Evolutionary conservation across 2,329 filamentous ascomycete genomes (phyloP).

Genomic region (Alternaria arborescens): DNA sequence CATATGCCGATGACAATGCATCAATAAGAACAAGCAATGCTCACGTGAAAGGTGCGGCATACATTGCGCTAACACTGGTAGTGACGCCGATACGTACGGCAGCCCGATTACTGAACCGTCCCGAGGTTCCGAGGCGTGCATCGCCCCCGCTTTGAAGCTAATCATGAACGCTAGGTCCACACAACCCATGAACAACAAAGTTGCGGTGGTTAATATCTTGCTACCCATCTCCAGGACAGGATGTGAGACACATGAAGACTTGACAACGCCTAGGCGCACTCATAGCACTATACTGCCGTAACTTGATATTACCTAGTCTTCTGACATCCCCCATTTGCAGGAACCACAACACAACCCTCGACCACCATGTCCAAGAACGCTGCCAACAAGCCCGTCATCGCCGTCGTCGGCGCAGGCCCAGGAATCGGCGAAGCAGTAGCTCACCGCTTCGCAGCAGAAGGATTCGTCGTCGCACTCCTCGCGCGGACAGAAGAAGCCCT

Average conservation of each 20-base stretch:
- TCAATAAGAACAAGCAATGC: neutral
- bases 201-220: neutral
- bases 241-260: neutral
- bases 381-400: conserved; percentile 25
- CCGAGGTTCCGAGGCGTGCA: neutral
- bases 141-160: conserved; percentile 1
- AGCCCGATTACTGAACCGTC: neutral
- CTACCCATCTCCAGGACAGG: no score
- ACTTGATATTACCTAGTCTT: neutral
- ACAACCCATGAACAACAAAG: neutral
- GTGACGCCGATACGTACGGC: neutral
- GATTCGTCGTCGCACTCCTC: conserved; percentile 30
- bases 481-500: conserved; percentile 33
- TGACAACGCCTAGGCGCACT: neutral
- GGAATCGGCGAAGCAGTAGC: conserved; percentile 37
- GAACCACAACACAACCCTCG: neutral
- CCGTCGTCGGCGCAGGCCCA: conserved; percentile 34
- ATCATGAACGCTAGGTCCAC: conserved; percentile 1
- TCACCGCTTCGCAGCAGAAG: conserved; percentile 29
- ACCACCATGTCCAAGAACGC: conserved; percentile 14
- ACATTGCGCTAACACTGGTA: neutral
- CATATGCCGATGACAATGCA: neutral
- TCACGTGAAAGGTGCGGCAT: neutral
- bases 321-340: neutral
- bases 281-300: neutral